A percentile compares a stretch with the other conserved stretches of the same genome.
Conservation (phyloP, 352 stramenopile genomes). For the Globisporangium nagaii region DNA sequence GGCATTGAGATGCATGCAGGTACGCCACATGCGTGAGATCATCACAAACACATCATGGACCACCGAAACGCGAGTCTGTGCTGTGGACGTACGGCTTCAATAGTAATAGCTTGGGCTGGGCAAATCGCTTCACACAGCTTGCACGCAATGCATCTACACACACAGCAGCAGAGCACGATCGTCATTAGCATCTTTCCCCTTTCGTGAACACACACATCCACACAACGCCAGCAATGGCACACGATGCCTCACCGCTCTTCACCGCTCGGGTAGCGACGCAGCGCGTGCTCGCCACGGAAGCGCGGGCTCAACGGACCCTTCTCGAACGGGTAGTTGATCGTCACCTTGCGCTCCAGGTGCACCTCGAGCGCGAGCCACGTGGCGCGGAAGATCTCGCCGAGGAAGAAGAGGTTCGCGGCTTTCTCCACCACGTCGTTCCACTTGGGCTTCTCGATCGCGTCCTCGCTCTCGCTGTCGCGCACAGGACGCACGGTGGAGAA, state of each 20-base stretch:
- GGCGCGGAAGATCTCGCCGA: slow-evolving; percentile 73
- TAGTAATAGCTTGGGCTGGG: slow-evolving; percentile 99
- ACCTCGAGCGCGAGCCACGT: slow-evolving; percentile 80
- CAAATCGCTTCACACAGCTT: slow-evolving; percentile 99
- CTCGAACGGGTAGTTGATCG: slow-evolving; percentile 99
- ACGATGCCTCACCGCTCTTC: slow-evolving; percentile 90
- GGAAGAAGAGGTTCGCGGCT: slow-evolving; percentile 80
- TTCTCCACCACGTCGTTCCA: slow-evolving; percentile 76
- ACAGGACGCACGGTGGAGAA: slow-evolving; percentile 26
- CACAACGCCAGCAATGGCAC: neutral
- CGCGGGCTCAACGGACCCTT: slow-evolving; percentile 95
- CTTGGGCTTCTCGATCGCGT: slow-evolving; percentile 44
- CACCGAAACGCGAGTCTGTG: too few relatives aligned
- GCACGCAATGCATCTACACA: slow-evolving; percentile 96
- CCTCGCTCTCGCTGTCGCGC: slow-evolving; percentile 12
- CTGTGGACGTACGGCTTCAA: slow-evolving; percentile 87
- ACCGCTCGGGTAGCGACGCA: slow-evolving; percentile 98
- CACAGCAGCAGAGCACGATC: too few relatives aligned
- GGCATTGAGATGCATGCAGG: neutral
- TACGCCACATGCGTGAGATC: too few relatives aligned
- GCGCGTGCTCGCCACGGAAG: slow-evolving; percentile 98
- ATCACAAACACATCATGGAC: neutral
- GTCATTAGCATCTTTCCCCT: too few relatives aligned
- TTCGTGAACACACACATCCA: slow-evolving; percentile 7
- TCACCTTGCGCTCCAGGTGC: slow-evolving; percentile 91